Conservation (phyloP, 2,329 filamentous ascomycete genomes). For the Hirsutella minnesotensis region DNA sequence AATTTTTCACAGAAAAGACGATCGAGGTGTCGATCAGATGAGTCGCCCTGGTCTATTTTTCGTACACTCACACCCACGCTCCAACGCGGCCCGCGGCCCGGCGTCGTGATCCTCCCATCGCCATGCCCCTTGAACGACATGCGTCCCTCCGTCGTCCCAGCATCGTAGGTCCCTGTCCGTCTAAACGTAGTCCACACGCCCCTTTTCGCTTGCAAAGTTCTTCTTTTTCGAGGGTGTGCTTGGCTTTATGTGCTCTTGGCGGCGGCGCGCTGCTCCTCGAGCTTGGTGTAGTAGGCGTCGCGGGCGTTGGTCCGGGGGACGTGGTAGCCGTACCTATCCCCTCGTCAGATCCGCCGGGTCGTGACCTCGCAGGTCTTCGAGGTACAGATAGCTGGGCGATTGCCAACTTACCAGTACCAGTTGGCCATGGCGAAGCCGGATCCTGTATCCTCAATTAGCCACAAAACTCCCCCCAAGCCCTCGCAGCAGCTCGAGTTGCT, state of each 20-base stretch:
- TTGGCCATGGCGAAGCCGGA: constrained; percentile 42
- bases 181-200: background rate
- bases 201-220: background rate
- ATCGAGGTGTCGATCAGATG: constrained; percentile 10
- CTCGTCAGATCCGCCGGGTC: too few species aligned
- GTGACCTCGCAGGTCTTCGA: background rate
- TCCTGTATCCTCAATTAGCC: constrained; percentile 30
- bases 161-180: background rate
- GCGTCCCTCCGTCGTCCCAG: background rate
- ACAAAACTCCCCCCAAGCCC: background rate
- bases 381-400: too few species aligned
- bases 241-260: constrained; percentile 16
- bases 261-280: constrained; percentile 43
- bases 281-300: constrained; percentile 46
- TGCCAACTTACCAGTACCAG: constrained; percentile 40
- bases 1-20: too few species aligned
- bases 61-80: constrained; percentile 13
- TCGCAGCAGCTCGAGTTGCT: background rate
- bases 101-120: background rate
- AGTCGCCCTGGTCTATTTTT: constrained; percentile 14
- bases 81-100: constrained; percentile 11
- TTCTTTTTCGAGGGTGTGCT: background rate
- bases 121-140: too few species aligned
- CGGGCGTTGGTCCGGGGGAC: constrained; percentile 46
- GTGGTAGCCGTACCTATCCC: constrained; percentile 48